phyloP scores from a whole-genome alignment of 106 monocot genomes.

The Alisma plantagoaquatica region DNA sequence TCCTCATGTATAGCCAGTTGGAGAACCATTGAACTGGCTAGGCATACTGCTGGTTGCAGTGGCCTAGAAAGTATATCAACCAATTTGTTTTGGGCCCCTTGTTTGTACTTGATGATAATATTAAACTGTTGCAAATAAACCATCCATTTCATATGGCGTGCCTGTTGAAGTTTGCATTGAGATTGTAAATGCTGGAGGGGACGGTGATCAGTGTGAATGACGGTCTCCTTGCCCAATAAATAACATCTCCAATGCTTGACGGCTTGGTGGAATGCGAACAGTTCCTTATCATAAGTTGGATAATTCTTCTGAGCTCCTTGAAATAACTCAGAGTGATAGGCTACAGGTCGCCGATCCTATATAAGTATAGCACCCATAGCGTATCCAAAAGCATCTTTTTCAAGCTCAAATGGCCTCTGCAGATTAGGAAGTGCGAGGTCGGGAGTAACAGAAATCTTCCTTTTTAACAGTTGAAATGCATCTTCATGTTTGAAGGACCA shows the following conservation, averaged over 20 bases:
- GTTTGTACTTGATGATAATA: conserved; percentile 11
- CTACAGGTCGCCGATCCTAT: not conserved
- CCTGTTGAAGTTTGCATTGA: conserved; percentile 5
- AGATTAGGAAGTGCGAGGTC: conserved; percentile 6
- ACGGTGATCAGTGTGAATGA: conserved; percentile 4
- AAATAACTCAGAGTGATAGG: conserved; percentile 4
- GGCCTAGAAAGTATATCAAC: conserved; percentile 6
- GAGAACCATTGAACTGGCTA: not conserved
- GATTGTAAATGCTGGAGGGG: conserved; percentile 7
- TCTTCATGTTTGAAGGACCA: not conserved
- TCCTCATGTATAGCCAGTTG: not conserved
- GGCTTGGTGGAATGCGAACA: conserved; percentile 1
- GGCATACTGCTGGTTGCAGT: not conserved
- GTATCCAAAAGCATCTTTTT: conserved; percentile 3
- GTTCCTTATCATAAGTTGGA: conserved; percentile 10
- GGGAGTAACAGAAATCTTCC: conserved; percentile 1
- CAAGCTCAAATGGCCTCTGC: not conserved
- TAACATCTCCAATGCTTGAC: conserved; percentile 10
- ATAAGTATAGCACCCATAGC: conserved; percentile 3
- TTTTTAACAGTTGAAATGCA: conserved; percentile 1
- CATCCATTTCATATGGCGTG: conserved; percentile 8
- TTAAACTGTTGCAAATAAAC: conserved; percentile 7
- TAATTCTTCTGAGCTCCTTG: not conserved
- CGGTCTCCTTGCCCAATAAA: conserved; percentile 4
- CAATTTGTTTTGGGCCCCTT: conserved; percentile 1